Conservation (phyloP, 2,329 filamentous ascomycete genomes). For the Neofusicoccum kwambonambiense region DNA sequence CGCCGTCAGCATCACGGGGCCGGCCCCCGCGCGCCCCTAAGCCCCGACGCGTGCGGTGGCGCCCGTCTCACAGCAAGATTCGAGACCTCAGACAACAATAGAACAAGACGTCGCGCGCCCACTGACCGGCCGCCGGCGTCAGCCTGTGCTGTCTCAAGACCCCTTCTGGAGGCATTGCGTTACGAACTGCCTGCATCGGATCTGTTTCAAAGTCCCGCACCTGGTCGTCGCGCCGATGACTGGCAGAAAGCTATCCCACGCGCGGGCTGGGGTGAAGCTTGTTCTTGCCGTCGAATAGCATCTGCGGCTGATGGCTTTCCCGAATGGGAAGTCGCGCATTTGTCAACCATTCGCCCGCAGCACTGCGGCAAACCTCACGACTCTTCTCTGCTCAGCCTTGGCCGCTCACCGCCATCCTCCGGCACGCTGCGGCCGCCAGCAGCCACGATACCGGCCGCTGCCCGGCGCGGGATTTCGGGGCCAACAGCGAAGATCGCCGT, state of each 20-base stretch:
- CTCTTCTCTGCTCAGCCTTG: background rate
- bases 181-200: conserved; percentile 3
- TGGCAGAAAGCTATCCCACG: background rate
- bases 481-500: conserved; percentile 7
- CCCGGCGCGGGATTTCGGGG: background rate
- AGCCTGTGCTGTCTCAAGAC: background rate
- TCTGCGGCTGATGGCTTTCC: background rate
- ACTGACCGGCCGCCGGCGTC: background rate
- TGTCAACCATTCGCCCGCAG: background rate
- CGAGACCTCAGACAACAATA: conserved; percentile 5
- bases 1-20: background rate
- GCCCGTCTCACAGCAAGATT: background rate
- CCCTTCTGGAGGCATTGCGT: background rate
- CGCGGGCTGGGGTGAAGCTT: background rate
- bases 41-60: background rate
- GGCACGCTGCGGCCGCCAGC: no score
- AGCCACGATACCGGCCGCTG: background rate
- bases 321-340: background rate
- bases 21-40: background rate
- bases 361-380: background rate
- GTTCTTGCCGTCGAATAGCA: background rate
- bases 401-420: background rate
- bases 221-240: background rate
- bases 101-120: background rate
- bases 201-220: conserved; percentile 4